Evolutionary conservation across 371 early-diverging fungal genomes (phyloP), one percentile per base, ranked within the genome.

Genomic region (Choanephora cucurbitarum): DNA sequence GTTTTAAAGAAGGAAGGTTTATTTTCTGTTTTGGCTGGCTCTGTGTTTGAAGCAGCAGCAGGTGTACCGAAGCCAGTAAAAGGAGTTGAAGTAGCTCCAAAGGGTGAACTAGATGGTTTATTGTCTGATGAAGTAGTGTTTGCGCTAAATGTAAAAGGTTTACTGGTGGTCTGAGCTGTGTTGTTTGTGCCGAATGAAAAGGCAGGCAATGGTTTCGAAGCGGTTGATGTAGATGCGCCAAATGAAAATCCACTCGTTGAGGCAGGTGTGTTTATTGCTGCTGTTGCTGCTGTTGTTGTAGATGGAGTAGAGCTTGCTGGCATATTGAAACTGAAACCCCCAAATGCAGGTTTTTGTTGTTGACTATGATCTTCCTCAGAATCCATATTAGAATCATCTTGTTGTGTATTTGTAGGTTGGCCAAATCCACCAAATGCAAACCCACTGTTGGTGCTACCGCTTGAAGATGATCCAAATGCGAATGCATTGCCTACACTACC

Each of bases 351-450:
- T 24, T 45, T 14, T 10, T 45, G 50, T 15, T 21, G 23, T 23
- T 53, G 31, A 32, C 3, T 32, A 17, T 37, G 28, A 28, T 28
- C 28, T 7, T 28, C 46, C 3, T 55, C 55, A 5, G 55, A 45
- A 55, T 55, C 55, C 55, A 55, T 55, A 9, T 32, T 28, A 17
- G 32, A 11, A 23, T 32, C 54, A 34, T 32, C 55, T 42, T 31
- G n/a, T 23, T 22, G n/a, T 24, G 32, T 41, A 11, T 0, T 28
- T 22, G n/a, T 44, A 4, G 8, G 22, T 24, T 22, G 46, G 23
- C 40, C 51, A 41, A 40, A 51, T 18, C 51, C 24, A 40, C 24
- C 41, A 13, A 51, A 51, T 17, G 14, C 4, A 17, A n/a, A n/a
- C n/a, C 9, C 18, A 18, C 9, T 43, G 44, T 21, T 14, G 14